Base-by-base conservation (phyloP, 805 yeast species). In the Ascoidea asiatica region DNA sequence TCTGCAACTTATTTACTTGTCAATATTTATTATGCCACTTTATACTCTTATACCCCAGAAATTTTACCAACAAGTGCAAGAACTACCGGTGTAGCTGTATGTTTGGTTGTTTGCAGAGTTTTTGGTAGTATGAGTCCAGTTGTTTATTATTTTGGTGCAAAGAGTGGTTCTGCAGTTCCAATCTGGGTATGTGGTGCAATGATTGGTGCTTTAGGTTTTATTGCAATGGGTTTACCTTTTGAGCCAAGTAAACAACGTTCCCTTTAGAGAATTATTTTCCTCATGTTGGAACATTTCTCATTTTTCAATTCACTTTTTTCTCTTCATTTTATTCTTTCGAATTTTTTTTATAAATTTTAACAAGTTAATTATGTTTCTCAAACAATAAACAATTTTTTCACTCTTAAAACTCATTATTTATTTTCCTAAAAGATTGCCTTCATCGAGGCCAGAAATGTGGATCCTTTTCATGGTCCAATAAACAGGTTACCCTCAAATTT, bases 21-120 rank as follows among this genome's bases (percentile, higher is more conserved):
- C 46, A 65, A 68, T 56, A 63, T 75, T 45, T 73, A 73, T 53
- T 77, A 74, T 55, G 81, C 77, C 3, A 71, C 73, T 19, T 59
- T 79, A 19, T 79, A 76, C 52, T 84, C 83, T 4, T 77, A 76
- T 54, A 77, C 83, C 3, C 85, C 84, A 0, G 82, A 79, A 54
- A 72, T 75, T 19, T 68, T 79, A 57, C 79, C 79, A 38, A 60
- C 74, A 0, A 58, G 62, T 43, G 66, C 69, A 18, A 60, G 75
- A 56, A 78, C 79, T n/a, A 77, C 84, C 1, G 84, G 80, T 40
- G 71, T 72, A 39, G 80, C 81, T 4, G 51, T 78, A 18, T 73
- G 79, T 5, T 66, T 81, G 17, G 75, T 75, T 5, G 64, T 66
- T 36, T 69, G 70, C 49, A 61, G 82, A 58, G 52, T 73, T 21